These are phyloP conservation scores for Rhodomyrtus psidioides DNA, from an alignment of 441 rosid genomes.

Conservation along the genomic window DNA sequence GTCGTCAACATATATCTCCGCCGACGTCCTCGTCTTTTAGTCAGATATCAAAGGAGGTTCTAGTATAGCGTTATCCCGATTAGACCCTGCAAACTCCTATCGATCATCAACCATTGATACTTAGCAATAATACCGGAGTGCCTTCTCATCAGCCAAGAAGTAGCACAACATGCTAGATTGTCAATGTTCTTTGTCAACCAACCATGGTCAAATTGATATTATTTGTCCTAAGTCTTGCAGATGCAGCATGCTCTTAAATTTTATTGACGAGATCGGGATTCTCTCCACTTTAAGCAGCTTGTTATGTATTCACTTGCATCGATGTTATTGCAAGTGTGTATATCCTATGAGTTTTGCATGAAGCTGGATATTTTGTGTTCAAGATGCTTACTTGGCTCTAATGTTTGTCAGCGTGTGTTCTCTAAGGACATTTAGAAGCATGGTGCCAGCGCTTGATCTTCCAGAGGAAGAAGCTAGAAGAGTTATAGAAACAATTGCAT, in stretches of 20 bases:
- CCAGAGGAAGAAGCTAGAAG: slow-evolving; percentile 38
- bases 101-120: background rate
- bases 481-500: slow-evolving; percentile 58
- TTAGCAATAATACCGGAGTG: background rate
- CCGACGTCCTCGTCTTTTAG: background rate
- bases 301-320: background rate
- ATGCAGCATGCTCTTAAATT: background rate
- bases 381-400: background rate
- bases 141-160: background rate
- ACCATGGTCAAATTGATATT: background rate
- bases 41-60: background rate
- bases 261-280: background rate
- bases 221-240: background rate
- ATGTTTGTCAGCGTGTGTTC: background rate
- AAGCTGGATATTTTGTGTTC: background rate
- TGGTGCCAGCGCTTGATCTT: slow-evolving; percentile 28
- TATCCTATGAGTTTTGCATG: background rate
- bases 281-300: background rate
- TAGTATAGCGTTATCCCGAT: background rate
- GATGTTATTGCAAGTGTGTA: background rate
- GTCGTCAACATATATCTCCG: background rate
- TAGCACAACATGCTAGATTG: background rate
- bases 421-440: slow-evolving; percentile 16
- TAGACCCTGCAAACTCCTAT: background rate
- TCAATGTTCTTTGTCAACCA: background rate